These are phyloP conservation scores for Solanum chiquidenum DNA, from an alignment of 257 asterid species.

Conservation along the genomic window DNA sequence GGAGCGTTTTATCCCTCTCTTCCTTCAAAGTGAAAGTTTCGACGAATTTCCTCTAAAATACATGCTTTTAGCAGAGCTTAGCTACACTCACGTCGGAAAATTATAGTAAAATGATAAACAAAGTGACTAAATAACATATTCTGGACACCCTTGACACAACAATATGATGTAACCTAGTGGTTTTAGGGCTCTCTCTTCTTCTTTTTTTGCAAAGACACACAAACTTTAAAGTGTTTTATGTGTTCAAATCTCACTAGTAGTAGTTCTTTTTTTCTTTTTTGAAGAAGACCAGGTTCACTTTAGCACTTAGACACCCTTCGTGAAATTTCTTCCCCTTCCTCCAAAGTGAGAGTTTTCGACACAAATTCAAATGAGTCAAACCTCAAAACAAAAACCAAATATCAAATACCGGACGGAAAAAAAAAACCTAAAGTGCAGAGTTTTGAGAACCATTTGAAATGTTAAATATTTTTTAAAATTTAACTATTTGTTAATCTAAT, in stretches of 20 bases:
- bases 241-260: too few relatives aligned
- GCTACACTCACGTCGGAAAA: too few relatives aligned
- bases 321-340: not conserved
- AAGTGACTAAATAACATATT: too few relatives aligned
- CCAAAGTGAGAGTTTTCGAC: not conserved
- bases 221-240: too few relatives aligned
- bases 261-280: too few relatives aligned
- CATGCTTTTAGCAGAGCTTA: not conserved
- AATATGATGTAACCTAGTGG: accelerated
- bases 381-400: not conserved
- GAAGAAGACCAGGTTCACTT: too few relatives aligned
- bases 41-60: not conserved
- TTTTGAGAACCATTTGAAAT: not conserved
- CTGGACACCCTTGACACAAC: accelerated
- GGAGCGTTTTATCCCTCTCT: too few relatives aligned
- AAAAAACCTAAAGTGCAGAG: not conserved
- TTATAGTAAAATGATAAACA: too few relatives aligned
- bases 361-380: not conserved
- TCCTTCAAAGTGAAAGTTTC: not conserved
- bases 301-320: not conserved
- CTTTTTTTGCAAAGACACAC: too few relatives aligned
- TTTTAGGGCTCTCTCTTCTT: too few relatives aligned
- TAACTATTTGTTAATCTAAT: not conserved
- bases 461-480: too few relatives aligned
- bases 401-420: not conserved